A percentile compares a stretch with the other conserved stretches of the same genome.
Conservation (phyloP, 768 basidiomycete species). For the Phaeolepiota aurea region DNA sequence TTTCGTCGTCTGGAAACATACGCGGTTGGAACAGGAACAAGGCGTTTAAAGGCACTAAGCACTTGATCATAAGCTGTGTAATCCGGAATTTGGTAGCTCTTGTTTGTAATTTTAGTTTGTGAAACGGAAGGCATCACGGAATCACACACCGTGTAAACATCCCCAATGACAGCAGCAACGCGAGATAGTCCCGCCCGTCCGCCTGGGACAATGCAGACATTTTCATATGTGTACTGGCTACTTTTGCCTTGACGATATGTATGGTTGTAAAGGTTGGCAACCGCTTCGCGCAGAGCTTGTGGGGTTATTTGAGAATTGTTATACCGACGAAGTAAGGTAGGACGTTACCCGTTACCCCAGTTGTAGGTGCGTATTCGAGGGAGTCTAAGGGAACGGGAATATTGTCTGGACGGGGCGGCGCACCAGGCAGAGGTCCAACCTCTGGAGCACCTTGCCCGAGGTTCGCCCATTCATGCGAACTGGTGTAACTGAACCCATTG, state of each 20-base stretch:
- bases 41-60: constrained; percentile 76
- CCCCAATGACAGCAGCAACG: constrained; percentile 85
- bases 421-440: constrained; percentile 76
- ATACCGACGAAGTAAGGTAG: not conserved
- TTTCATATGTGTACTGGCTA: constrained; percentile 87
- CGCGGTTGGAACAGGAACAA: constrained; percentile 89
- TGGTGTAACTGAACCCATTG: constrained; percentile 81
- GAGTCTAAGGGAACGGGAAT: constrained; percentile 65
- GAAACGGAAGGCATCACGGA: not conserved
- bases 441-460: constrained; percentile 92
- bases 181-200: constrained; percentile 87
- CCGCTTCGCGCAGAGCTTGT: constrained; percentile 75
- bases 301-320: constrained; percentile 4
- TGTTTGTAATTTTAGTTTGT: constrained; percentile 5
- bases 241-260: constrained; percentile 76
- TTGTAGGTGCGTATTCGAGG: constrained; percentile 88
- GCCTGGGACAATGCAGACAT: constrained; percentile 92
- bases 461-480: constrained; percentile 78
- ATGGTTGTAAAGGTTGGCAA: constrained; percentile 83
- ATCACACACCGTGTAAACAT: constrained; percentile 67
- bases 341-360: constrained; percentile 72
- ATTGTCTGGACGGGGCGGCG: constrained; percentile 53
- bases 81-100: constrained; percentile 89
- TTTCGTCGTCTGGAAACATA: constrained; percentile 22
- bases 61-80: constrained; percentile 88